Evolutionary conservation across 805 yeast genomes (phyloP), one percentile per base, ranked within the genome.

Genomic region (Metschnikowia matae): DNA sequence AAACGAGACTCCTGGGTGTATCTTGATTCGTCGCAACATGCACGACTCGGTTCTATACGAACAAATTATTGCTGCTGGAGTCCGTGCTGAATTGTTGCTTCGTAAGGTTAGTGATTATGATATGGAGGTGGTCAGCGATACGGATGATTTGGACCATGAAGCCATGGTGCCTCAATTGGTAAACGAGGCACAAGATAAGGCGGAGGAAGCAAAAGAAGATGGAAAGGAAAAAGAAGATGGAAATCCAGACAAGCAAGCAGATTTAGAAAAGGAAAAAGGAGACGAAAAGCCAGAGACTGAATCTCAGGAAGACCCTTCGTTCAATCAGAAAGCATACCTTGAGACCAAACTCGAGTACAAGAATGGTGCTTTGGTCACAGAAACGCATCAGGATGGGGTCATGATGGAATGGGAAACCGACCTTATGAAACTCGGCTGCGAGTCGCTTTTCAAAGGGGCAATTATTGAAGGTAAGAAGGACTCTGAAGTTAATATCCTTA

Each of bases 401-500:
- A 91, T 91, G 98, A 91, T 91, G 98, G 86, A 85, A 58, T 91
- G 98, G 98, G 98, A 91, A 64, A 77, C 82, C 4, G 80, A 82
- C 18, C 73, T 91, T 49, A 91, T 91, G 98, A 72, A 77, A 47
- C 74, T 84, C 14, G 96, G 96, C 0, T 85, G 95, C 49, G 83
- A 86, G 33, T 71, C 92, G 0, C 64, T 92, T n/a, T 83, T 85
- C 63, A 72, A 72, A 44, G 72, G 80, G 1, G 59, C 69, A 11
- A 64, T 60, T 6, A 46, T 69, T 58, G 60, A 48, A 8, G 53
- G 64, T 18, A 60, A 60, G 7, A 66, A 62, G 1, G 72, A 74
- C 34, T 63, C 73, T 8, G 76, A 72, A 38, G 58, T 75, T 18
- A 78, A 72, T 37, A 82, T 92, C 2, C 71, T 92, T 35, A 91